Conservation (phyloP, 768 basidiomycete species). For the Serendipita sp. region DNA sequence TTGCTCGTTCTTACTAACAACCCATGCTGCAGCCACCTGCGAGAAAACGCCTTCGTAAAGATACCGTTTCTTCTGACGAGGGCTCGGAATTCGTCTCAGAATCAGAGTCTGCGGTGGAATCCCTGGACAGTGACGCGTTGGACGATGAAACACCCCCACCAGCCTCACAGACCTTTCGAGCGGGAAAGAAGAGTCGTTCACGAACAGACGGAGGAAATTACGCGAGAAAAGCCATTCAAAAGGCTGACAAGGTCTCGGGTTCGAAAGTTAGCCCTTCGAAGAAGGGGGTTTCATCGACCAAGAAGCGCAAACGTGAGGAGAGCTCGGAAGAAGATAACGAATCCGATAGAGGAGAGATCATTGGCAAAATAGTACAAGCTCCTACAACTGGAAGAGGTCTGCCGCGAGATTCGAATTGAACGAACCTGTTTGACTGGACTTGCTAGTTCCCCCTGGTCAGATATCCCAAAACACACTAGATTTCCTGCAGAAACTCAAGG, state of each 20-base stretch:
- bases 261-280: slow-evolving; percentile 11
- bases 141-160: slow-evolving; percentile 20
- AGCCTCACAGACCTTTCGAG: slow-evolving; percentile 3
- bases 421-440: not conserved
- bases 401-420: slow-evolving; percentile 14
- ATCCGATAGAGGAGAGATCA: slow-evolving; percentile 32
- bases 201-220: not conserved
- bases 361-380: slow-evolving; percentile 64
- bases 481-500: slow-evolving; percentile 53
- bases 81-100: slow-evolving; percentile 16
- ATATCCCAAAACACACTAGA: slow-evolving; percentile 75
- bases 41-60: slow-evolving; percentile 5
- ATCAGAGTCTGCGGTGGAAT: slow-evolving; percentile 16
- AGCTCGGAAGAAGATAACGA: slow-evolving; percentile 24
- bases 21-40: not conserved
- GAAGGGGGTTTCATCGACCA: slow-evolving; percentile 15
- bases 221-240: slow-evolving; percentile 11
- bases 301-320: slow-evolving; percentile 19
- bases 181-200: slow-evolving; percentile 8
- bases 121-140: slow-evolving; percentile 23
- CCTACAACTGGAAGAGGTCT: slow-evolving; percentile 69
- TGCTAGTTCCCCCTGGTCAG: slow-evolving; percentile 65
- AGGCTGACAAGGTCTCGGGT: not conserved
- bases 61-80: not conserved
- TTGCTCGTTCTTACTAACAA: not conserved